Percentiles rank a stretch among this genome's conserved stretches.
Conservation (phyloP, 2,329 filamentous ascomycete species). For the Pseudopithomyces chartarum region DNA sequence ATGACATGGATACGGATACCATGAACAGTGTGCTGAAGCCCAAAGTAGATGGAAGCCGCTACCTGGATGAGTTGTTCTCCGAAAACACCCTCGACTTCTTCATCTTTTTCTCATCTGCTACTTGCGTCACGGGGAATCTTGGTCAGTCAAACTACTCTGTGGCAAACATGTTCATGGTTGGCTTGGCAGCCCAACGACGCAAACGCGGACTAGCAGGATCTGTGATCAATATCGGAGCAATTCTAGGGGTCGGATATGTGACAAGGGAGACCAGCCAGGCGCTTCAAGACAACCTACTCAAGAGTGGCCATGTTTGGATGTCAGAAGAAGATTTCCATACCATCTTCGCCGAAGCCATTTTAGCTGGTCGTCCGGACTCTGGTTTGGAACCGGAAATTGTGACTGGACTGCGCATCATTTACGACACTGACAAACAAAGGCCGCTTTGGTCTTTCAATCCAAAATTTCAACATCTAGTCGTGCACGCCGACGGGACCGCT, state of each 20-base stretch:
- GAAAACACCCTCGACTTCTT: conserved; percentile 25
- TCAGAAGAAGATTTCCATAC: conserved; percentile 20
- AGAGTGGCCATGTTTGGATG: neutral
- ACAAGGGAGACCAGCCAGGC: neutral
- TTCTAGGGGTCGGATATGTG: neutral
- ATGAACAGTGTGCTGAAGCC: neutral
- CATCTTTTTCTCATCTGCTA: conserved; percentile 19
- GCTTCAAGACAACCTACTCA: neutral
- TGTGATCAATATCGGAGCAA: neutral
- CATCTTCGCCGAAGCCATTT: conserved; percentile 20
- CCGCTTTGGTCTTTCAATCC: too few species aligned
- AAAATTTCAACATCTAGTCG: too few species aligned
- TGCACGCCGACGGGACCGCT: too few species aligned
- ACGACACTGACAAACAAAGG: too few species aligned
- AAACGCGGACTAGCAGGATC: neutral
- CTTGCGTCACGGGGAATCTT: conserved; percentile 9
- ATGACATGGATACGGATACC: neutral
- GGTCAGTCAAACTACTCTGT: conserved; percentile 22
- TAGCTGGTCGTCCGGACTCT: conserved; percentile 1
- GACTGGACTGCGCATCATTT: neutral
- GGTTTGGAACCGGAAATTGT: neutral
- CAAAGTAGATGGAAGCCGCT: conserved; percentile 19
- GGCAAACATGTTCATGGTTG: conserved; percentile 46
- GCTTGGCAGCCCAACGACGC: conserved; percentile 40
- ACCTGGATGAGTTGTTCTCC: conserved; percentile 20